Evolutionary conservation across 345 rosid species (phyloP), one percentile per base, ranked within the genome.

Genomic region (Durio zibethinus): DNA sequence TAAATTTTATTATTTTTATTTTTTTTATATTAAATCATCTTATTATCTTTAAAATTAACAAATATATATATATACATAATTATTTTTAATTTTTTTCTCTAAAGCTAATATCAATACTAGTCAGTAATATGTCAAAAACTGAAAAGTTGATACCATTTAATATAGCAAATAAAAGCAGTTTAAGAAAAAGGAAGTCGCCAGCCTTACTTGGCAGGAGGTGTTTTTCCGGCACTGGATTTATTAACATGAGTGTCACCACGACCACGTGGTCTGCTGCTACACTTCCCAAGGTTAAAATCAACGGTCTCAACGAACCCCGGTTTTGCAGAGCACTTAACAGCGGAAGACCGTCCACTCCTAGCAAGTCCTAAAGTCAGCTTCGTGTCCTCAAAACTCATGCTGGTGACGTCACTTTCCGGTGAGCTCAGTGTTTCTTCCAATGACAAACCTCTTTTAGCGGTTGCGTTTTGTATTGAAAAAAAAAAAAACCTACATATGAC

Each of bases 291-390:
- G 21, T 47, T 69, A 69, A 45, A 57, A 71, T 71, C 74, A 10
- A 52, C 27, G 29, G 43, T 52, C 61, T 52, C 75, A 72, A 71
- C 21, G 12, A 48, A 71, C 18, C 59, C 61, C 10, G 61, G 61
- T 52, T 52, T 72, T 33, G 61, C 60, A 72, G 20, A 72, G 61
- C 61, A 72, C 42, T 50, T 52, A n/a, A 50, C 45, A 31, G 43
- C 35, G 2, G 36, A 4, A 45, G 75, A 20, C 20, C 75, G 29
- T 52, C 75, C 45, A 52, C 75, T 62, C 84, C 79, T 10, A 79
- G 82, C 63, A 78, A 78, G 29, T 25, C 84, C 80, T 57, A 80
- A 56, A 56, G 82, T 78, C 43, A 83, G 80, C 72, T 78, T 78
- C 0, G 86, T 83, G 12, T 80, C 83, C 36, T 68, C 52, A 18